Evolutionary conservation across 2,329 filamentous ascomycete species (phyloP).

Genomic region (Aaosphaeria pasadenensis): DNA sequence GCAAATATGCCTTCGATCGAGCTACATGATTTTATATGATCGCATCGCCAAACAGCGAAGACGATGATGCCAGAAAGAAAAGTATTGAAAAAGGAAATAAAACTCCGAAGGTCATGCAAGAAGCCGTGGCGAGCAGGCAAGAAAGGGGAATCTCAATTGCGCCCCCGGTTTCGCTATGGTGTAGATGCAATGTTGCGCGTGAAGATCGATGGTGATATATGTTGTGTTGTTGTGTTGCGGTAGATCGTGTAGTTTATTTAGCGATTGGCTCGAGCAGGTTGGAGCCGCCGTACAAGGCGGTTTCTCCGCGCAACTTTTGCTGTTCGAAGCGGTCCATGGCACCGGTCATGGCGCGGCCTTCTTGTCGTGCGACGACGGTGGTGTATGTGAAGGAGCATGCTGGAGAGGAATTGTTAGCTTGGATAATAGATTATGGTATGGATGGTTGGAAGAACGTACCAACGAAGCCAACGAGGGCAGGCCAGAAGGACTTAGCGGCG

Average conservation of each 20-base stretch:
- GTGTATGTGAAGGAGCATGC: slow-evolving; percentile 32
- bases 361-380: slow-evolving; percentile 25
- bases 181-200: too few species aligned
- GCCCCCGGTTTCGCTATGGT: too few species aligned
- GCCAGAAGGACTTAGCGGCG: slow-evolving; percentile 29
- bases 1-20: too few species aligned
- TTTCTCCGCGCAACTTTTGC: slow-evolving; percentile 13
- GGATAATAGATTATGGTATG: neutral
- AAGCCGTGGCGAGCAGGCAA: too few species aligned
- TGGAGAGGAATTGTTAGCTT: slow-evolving; percentile 2
- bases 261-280: neutral
- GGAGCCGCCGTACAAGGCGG: slow-evolving; percentile 4
- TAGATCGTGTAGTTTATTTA: neutral
- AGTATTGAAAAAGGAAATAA: too few species aligned
- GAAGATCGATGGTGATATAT: too few species aligned
- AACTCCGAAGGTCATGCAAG: too few species aligned
- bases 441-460: slow-evolving; percentile 12
- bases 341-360: slow-evolving; percentile 30
- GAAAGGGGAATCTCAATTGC: too few species aligned
- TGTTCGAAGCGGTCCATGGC: slow-evolving; percentile 33
- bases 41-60: too few species aligned
- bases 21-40: too few species aligned
- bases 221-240: too few species aligned
- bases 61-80: too few species aligned
- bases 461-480: slow-evolving; percentile 29